Evolutionary conservation across 2,329 filamentous ascomycete genomes (phyloP).

Genomic region (Penicillium sp.): DNA sequence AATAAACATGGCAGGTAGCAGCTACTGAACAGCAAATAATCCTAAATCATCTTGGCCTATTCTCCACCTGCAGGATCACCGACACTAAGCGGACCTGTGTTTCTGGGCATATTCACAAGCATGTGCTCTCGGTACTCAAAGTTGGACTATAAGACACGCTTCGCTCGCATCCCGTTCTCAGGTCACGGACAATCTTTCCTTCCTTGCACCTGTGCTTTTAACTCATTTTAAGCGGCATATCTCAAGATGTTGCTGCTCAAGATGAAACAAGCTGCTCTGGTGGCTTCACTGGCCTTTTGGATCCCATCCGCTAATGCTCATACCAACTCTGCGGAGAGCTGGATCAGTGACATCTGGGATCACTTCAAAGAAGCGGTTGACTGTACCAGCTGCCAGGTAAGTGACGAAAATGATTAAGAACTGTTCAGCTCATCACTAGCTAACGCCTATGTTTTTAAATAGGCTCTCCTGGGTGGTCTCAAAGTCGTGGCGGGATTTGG

Average conservation of each 20-base stretch:
- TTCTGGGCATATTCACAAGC: neutral
- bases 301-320: constrained; percentile 8
- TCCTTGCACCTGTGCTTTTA: neutral
- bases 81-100: constrained; percentile 6
- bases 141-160: neutral
- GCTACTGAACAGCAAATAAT: neutral
- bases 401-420: neutral
- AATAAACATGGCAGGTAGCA: neutral
- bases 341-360: constrained; percentile 27
- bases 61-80: neutral
- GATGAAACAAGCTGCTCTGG: constrained; percentile 15
- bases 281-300: constrained; percentile 11
- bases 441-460: neutral
- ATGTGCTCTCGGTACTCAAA: neutral
- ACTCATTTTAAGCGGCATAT: neutral
- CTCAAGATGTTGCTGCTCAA: neutral
- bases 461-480: constrained; percentile 41
- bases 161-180: neutral
- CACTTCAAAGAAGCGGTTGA: constrained; percentile 33
- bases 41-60: neutral
- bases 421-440: neutral
- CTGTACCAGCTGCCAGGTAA: constrained; percentile 36
- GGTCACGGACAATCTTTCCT: too few relatives aligned
- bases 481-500: constrained; percentile 49
- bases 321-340: constrained; percentile 11